These are phyloP conservation scores for Fusarium nisikadoi DNA, from an alignment of 2,329 filamentous ascomycete genomes.

Conservation along the genomic window DNA sequence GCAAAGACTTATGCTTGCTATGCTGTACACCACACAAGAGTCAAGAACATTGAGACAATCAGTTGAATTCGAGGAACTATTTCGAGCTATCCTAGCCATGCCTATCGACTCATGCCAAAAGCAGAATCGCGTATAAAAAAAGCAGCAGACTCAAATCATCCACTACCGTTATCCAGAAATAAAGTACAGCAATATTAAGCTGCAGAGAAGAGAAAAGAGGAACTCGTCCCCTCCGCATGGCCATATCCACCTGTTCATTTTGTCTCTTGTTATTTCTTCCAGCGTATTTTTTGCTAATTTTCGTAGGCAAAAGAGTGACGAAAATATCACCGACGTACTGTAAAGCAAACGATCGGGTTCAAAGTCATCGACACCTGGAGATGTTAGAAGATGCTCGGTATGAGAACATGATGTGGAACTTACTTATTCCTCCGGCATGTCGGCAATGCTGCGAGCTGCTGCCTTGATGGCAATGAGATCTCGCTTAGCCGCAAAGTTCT, in stretches of 20 bases:
- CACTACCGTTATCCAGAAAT: conserved; percentile 39
- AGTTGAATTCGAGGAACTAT: conserved; percentile 36
- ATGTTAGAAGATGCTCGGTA: conserved; percentile 2
- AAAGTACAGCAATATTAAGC: conserved; percentile 15
- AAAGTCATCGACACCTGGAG: conserved; percentile 2
- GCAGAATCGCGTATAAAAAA: conserved; percentile 33
- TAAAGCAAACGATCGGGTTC: conserved; percentile 19
- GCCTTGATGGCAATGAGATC: conserved; percentile 43
- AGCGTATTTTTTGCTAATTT: conserved; percentile 22
- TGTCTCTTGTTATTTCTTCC: conserved; percentile 15
- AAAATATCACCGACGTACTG: conserved; percentile 4
- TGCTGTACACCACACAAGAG: background rate
- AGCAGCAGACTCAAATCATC: conserved; percentile 32
- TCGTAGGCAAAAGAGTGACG: conserved; percentile 8
- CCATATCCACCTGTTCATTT: conserved; percentile 8
- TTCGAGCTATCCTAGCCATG: conserved; percentile 27
- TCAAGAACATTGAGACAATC: conserved; percentile 21
- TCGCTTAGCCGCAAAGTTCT: conserved; percentile 52
- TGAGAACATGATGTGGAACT: background rate
- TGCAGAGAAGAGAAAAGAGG: conserved; percentile 23
- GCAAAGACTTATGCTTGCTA: background rate
- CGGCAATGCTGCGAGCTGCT: conserved; percentile 45
- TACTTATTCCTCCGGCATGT: conserved; percentile 36
- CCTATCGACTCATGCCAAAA: conserved; percentile 18
- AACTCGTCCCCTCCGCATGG: conserved; percentile 11